phyloP scores from a whole-genome alignment of 306 rosid genomes.

The Pachyrhizus erosus region DNA sequence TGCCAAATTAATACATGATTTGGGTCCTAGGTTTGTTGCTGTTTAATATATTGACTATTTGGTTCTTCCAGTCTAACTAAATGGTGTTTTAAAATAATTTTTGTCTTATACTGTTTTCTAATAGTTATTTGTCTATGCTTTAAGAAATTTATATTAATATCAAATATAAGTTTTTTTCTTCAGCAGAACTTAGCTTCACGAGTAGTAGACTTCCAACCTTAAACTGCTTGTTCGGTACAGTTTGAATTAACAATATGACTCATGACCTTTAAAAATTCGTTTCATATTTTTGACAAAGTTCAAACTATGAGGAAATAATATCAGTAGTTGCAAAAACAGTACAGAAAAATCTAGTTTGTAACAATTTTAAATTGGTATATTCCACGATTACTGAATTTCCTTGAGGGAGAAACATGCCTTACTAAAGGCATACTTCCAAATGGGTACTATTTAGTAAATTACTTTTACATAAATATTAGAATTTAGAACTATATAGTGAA shows the following conservation, averaged over 20 bases:
- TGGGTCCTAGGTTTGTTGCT: conserved; percentile 83
- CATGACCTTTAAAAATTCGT: not conserved
- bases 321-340: conserved; percentile 8
- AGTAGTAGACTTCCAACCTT: conserved; percentile 4
- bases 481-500: not conserved
- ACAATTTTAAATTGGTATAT: not conserved
- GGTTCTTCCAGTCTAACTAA: conserved; percentile 11
- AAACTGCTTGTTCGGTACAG: not conserved
- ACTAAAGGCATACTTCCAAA: not conserved
- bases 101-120: not conserved
- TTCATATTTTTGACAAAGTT: not conserved
- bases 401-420: conserved; percentile 16
- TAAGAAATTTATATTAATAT: not conserved
- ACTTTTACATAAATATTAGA: not conserved
- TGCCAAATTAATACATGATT: conserved; percentile 73
- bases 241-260: not conserved
- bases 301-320: not conserved
- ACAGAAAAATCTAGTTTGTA: not conserved
- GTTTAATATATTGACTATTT: conserved; percentile 12
- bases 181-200: not conserved
- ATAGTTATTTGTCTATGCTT: not conserved
- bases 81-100: conserved; percentile 14
- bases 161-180: not conserved
- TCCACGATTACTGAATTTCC: not conserved
- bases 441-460: not conserved